phyloP scores from a whole-genome alignment of 2,329 filamentous ascomycete species.

The Aureobasidium namibiae region DNA sequence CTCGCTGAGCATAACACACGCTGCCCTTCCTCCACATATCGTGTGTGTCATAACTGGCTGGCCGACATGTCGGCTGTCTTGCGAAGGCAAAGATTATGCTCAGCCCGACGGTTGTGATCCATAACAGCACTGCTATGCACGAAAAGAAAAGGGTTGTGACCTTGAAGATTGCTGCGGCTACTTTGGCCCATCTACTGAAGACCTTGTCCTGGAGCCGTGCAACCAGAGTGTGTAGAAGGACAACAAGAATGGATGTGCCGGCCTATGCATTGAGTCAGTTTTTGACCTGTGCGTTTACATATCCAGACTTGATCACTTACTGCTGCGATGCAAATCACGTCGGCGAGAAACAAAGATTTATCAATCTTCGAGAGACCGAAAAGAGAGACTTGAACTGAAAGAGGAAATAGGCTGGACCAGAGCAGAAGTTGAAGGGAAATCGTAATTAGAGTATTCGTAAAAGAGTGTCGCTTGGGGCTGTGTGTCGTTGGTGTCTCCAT shows the following conservation, averaged over 20 bases:
- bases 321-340: conserved; percentile 2
- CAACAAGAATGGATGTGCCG: not conserved
- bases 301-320: not conserved
- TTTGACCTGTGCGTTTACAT: not conserved
- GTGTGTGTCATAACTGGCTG: not conserved
- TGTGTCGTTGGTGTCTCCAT: not conserved
- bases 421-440: conserved; percentile 1
- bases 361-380: not conserved
- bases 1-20: not conserved
- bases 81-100: not conserved
- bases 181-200: not conserved
- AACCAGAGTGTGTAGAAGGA: not conserved
- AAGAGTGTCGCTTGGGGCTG: not conserved
- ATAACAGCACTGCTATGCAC: not conserved
- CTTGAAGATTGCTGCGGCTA: not conserved
- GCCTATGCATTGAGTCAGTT: not conserved
- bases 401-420: not conserved
- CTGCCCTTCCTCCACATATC: not conserved
- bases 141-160: not conserved
- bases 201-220: not conserved
- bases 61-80: not conserved
- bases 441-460: not conserved
- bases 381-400: not conserved
- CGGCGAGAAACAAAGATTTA: not conserved
- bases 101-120: not conserved